These are phyloP conservation scores for Porcisia deanei DNA, from an alignment of 208 protist species.

Conservation along the genomic window DNA sequence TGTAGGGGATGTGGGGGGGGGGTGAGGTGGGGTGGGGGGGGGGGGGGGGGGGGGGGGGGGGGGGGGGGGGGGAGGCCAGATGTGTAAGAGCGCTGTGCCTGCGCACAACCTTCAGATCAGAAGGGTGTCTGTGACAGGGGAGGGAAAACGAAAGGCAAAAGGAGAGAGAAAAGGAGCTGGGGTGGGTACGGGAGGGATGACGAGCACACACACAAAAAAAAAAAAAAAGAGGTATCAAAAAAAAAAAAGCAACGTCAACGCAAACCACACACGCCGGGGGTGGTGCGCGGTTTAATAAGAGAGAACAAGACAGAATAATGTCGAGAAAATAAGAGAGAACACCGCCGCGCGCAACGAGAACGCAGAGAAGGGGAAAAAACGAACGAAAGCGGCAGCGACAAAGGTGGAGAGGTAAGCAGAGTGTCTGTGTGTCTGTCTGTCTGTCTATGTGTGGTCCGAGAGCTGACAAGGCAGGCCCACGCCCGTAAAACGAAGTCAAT, in stretches of 20 bases:
- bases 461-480: neutral
- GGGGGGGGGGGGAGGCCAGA: neutral
- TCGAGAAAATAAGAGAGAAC: neutral
- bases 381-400: neutral
- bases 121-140: neutral
- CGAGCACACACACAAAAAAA: neutral
- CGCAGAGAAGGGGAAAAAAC: neutral
- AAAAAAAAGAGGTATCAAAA: neutral
- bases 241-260: neutral
- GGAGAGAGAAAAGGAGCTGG: neutral
- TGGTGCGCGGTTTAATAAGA: neutral
- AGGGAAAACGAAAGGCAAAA: neutral
- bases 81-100: neutral
- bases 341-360: neutral
- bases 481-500: neutral
- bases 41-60: conserved; percentile 15
- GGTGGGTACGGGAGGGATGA: neutral
- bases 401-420: neutral
- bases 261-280: neutral
- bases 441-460: neutral
- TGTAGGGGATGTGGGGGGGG: no score
- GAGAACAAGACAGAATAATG: neutral
- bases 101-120: neutral
- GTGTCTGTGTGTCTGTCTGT: neutral
- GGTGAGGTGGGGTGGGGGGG: no score